Conservation (phyloP, 768 basidiomycete genomes). For the Paxillus rubicundulus region DNA sequence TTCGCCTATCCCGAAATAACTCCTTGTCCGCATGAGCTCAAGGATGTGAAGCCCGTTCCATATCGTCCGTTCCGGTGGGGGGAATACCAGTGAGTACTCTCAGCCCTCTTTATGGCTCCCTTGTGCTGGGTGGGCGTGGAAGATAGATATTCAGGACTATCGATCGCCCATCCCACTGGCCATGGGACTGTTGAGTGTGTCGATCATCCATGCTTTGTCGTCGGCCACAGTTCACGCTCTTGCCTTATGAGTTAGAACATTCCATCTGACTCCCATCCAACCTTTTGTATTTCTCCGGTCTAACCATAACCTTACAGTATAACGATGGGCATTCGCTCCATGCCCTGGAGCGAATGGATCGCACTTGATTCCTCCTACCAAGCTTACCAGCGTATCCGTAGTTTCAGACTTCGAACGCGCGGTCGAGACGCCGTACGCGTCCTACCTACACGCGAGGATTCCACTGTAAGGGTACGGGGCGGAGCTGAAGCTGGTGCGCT, state of each 20-base stretch:
- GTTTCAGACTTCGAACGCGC: conserved; percentile 51
- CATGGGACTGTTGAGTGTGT: too few relatives aligned
- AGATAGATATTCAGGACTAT: too few relatives aligned
- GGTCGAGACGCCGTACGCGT: conserved; percentile 48
- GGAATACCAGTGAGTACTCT: conserved; percentile 51
- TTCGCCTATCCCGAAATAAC: conserved; percentile 54
- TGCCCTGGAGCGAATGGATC: conserved; percentile 74
- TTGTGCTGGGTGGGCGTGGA: background rate
- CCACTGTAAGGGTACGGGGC: conserved; percentile 31
- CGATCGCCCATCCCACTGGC: too few relatives aligned
- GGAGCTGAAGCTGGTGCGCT: conserved; percentile 29
- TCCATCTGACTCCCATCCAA: background rate
- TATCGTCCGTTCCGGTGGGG: conserved; percentile 67
- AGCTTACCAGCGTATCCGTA: conserved; percentile 52
- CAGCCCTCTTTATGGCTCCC: background rate
- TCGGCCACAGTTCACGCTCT: background rate
- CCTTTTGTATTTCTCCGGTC: background rate
- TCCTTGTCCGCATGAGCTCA: conserved; percentile 37
- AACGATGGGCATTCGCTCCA: conserved; percentile 66
- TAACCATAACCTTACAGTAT: conserved; percentile 38
- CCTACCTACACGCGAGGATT: conserved; percentile 41
- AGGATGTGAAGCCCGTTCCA: conserved; percentile 51
- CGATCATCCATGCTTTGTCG: background rate
- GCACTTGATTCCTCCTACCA: conserved; percentile 63
- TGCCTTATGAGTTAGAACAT: background rate